Base-by-base conservation (phyloP, 495 filamentous ascomycete species). In the Tuber microsphaerosporum region DNA sequence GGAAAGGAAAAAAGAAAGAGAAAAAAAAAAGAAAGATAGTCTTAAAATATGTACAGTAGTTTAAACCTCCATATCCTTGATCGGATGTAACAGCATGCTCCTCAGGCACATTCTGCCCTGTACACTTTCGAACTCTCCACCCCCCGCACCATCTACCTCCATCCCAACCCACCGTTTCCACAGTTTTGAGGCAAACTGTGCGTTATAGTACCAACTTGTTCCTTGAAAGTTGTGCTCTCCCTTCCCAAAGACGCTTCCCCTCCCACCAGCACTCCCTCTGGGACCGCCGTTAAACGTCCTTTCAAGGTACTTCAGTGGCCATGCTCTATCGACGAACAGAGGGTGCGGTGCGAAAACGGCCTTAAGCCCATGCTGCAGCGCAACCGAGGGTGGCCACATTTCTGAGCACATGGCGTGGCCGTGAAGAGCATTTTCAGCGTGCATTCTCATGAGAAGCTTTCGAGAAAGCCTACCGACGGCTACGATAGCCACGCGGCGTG, bases 161-260 rank as follows among this genome's bases (percentile, higher is more conserved):
- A 96, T 90, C 61, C 94, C 94, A 69, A 97, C 85, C 94, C 94
- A 97, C 78, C 94, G 87, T 76, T 88, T 89, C 87, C 93, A 98
- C 81, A 98, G 81, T 79, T 93, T 93, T 9, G 88, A 88, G 37
- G 92, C 88, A 80, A 96, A 97, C 0, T 91, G 91, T 3, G 93
- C 92, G 80, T 97, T 92, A 83, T 97, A 97, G 84, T 94, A 97
- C 95, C 95, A 99, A 20, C 90, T 97, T 61, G 92, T 90, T 1
- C 95, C 94, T 61, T 85, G 84, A 83, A 97, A 92, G 81, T 97
- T 97, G 81, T 97, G 93, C 83, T 97, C 94, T 34, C 91, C 86
- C 45, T 71, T 75, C 6, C 81, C 81, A 76, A 80, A 82, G 22
- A 82, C 80, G 1, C 74, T 69, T 34, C 26, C 37, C 0, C 78